Conservation (phyloP, 768 basidiomycete genomes). For the Ramaria rubella region DNA sequence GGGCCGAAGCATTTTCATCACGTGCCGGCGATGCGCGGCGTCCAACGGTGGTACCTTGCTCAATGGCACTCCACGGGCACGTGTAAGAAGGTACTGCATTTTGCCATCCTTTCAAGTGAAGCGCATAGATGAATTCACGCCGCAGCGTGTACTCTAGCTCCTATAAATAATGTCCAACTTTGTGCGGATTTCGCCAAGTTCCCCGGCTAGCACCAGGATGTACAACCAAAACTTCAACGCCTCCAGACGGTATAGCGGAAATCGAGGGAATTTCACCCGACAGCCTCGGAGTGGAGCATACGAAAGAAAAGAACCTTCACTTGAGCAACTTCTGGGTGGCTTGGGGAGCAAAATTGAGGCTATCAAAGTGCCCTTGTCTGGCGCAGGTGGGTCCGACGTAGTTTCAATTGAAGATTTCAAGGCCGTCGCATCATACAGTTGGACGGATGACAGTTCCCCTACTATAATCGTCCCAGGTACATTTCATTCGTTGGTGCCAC, state of each 20-base stretch:
- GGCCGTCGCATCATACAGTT: slow-evolving; percentile 44
- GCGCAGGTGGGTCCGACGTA: background rate
- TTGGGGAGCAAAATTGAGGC: background rate
- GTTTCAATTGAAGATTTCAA: slow-evolving; percentile 15
- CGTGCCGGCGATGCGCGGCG: no score
- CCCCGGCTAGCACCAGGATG: no score
- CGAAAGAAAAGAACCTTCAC: background rate
- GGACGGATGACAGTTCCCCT: slow-evolving; percentile 36
- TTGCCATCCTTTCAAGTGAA: no score
- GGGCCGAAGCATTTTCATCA: no score
- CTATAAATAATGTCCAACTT: no score
- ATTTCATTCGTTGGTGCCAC: background rate
- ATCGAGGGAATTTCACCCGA: background rate
- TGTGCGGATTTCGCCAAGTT: no score
- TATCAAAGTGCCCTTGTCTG: background rate
- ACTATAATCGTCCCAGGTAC: slow-evolving; percentile 38
- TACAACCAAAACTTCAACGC: background rate
- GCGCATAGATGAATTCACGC: no score
- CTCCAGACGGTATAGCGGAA: background rate
- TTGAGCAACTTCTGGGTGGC: background rate
- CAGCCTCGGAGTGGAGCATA: no score
- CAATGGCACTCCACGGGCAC: no score
- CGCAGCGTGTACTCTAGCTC: no score
- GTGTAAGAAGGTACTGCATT: no score
- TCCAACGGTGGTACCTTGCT: no score